Conservation (phyloP, 73 alveolate species). For the Durusdinium trenchii region DNA sequence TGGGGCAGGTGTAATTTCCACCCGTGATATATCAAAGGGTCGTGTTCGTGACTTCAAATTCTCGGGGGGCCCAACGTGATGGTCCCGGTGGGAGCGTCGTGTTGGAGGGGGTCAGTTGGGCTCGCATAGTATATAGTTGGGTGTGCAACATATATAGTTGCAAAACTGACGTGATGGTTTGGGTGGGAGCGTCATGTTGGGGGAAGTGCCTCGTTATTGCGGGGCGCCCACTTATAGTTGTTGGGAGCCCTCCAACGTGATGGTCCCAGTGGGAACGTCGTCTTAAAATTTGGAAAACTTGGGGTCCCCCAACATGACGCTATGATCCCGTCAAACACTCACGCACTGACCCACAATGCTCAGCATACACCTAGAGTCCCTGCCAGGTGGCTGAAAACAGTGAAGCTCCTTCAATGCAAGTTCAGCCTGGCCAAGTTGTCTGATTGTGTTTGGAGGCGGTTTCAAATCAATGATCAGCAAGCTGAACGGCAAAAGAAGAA, state of each 20-base stretch:
- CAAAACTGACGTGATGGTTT: slow-evolving; percentile 32
- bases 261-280: too few species aligned
- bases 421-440: background rate
- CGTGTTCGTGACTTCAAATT: background rate
- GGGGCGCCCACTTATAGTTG: too few species aligned
- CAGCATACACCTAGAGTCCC: background rate
- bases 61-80: background rate
- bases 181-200: slow-evolving; percentile 7
- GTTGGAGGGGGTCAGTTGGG: background rate
- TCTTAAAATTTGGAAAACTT: background rate
- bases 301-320: background rate
- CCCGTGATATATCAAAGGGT: slow-evolving; percentile 3
- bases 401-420: background rate
- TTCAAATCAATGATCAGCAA: background rate
- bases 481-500: slow-evolving; percentile 4
- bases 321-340: background rate
- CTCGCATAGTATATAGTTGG: background rate
- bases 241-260: too few species aligned
- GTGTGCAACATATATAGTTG: background rate
- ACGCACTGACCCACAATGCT: too few species aligned
- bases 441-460: background rate
- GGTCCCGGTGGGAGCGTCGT: background rate
- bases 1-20: background rate
- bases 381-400: slow-evolving; percentile 10
- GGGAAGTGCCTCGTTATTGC: too few species aligned